These are phyloP conservation scores for Aspergillus baeticus DNA, from an alignment of 495 filamentous ascomycete species.

Conservation along the genomic window DNA sequence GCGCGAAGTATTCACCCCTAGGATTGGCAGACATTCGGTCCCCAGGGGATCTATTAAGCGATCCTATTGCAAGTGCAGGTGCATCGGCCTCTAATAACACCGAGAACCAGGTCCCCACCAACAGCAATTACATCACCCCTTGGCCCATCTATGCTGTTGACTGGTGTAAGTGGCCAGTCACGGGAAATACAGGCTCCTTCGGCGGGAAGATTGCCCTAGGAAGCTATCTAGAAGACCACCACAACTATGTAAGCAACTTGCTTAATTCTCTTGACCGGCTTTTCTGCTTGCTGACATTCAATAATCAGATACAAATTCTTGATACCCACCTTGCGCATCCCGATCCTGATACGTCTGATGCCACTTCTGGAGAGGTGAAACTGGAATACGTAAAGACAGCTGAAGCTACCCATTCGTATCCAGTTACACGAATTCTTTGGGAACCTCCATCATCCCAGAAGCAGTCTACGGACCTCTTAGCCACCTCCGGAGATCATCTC, in stretches of 20 bases:
- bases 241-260: constrained; percentile 77
- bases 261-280: neutral
- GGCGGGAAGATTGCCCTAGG: constrained; percentile 90
- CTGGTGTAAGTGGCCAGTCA: constrained; percentile 98
- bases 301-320: constrained; percentile 87
- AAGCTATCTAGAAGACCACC: constrained; percentile 95
- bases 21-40: constrained; percentile 89
- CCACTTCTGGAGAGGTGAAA: constrained; percentile 67
- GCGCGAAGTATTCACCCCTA: constrained; percentile 78
- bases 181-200: constrained; percentile 61
- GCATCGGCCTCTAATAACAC: constrained; percentile 36
- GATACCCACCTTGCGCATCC: constrained; percentile 77
- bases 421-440: constrained; percentile 94
- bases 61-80: constrained; percentile 50
- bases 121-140: constrained; percentile 89
- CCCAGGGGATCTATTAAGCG: constrained; percentile 69
- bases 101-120: constrained; percentile 55
- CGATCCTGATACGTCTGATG: constrained; percentile 59
- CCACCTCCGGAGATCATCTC: constrained; percentile 95
- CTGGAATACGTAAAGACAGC: constrained; percentile 94
- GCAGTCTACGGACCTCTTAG: constrained; percentile 91
- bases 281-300: constrained; percentile 15
- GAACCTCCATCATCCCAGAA: constrained; percentile 97
- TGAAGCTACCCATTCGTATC: constrained; percentile 96
- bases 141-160: constrained; percentile 97